phyloP scores from a whole-genome alignment of 352 stramenopile genomes.

The Globisporangium apiculatum region DNA sequence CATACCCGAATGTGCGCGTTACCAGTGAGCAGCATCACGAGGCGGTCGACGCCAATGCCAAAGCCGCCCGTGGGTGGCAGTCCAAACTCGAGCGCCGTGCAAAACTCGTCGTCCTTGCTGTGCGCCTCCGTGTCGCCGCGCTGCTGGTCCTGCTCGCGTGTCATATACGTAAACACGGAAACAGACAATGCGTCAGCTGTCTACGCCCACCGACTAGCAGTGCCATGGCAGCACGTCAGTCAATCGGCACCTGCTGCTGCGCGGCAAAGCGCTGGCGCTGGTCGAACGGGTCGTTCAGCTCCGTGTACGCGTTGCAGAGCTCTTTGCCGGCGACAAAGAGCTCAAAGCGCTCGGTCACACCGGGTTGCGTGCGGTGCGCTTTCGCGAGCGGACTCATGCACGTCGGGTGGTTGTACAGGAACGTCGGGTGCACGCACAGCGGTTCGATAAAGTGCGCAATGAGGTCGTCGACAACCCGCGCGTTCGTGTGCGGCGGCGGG shows the following conservation, averaged over 20 bases:
- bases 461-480: conserved; percentile 96
- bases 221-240: too few relatives aligned
- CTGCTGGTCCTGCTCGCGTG: conserved; percentile 37
- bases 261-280: conserved; percentile 95
- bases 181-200: too few relatives aligned
- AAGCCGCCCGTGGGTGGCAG: conserved; percentile 96
- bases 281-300: conserved; percentile 97
- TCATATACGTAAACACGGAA: neutral
- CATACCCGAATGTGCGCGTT: conserved; percentile 95
- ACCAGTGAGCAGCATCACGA: conserved; percentile 98
- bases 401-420: conserved; percentile 97
- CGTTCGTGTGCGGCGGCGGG: conserved; percentile 89
- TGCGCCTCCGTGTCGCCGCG: conserved; percentile 84
- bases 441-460: conserved; percentile 97
- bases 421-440: conserved; percentile 92
- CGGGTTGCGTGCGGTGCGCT: conserved; percentile 88
- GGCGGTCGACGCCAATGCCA: conserved; percentile 95
- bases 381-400: conserved; percentile 97
- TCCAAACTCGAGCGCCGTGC: conserved; percentile 95
- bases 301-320: conserved; percentile 98
- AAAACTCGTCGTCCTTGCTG: conserved; percentile 96
- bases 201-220: too few relatives aligned
- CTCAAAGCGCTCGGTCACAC: conserved; percentile 97
- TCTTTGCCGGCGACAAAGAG: conserved; percentile 95
- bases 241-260: conserved; percentile 62